Conservation (phyloP, 2,329 filamentous ascomycete species). For the Periconia sp. region DNA sequence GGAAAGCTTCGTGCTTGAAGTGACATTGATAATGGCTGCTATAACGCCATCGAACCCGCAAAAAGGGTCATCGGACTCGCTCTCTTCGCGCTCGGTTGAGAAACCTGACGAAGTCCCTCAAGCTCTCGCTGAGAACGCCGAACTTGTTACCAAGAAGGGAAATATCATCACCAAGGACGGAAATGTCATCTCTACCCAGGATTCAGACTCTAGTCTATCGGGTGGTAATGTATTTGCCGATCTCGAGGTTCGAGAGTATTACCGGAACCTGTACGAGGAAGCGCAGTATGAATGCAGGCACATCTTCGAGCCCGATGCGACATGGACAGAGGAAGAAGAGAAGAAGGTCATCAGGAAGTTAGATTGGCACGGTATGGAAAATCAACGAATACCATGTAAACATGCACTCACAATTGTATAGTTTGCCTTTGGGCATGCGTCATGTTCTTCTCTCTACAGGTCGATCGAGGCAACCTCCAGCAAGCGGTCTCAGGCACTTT, state of each 20-base stretch:
- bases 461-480: constrained; percentile 5
- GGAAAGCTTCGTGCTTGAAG: neutral
- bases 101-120: neutral
- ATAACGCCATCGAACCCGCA: neutral
- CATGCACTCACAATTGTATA: neutral
- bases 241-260: constrained; percentile 56
- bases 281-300: constrained; percentile 54
- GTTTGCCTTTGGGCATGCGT: constrained; percentile 47
- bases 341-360: constrained; percentile 22
- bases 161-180: constrained; percentile 6
- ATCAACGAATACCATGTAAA: neutral
- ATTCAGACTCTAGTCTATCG: constrained; percentile 3
- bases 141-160: constrained; percentile 1
- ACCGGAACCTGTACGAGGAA: constrained; percentile 57
- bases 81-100: constrained; percentile 2
- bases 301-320: constrained; percentile 50
- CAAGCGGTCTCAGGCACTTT: neutral
- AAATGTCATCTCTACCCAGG: neutral
- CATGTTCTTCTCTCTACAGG: constrained; percentile 50
- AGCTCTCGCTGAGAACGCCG: constrained; percentile 1
- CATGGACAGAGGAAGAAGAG: constrained; percentile 50
- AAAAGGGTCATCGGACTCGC: neutral
- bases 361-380: neutral
- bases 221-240: constrained; percentile 48
- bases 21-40: constrained; percentile 1